Conservation (phyloP, 805 yeast genomes). For the Candida silvicultrix region DNA sequence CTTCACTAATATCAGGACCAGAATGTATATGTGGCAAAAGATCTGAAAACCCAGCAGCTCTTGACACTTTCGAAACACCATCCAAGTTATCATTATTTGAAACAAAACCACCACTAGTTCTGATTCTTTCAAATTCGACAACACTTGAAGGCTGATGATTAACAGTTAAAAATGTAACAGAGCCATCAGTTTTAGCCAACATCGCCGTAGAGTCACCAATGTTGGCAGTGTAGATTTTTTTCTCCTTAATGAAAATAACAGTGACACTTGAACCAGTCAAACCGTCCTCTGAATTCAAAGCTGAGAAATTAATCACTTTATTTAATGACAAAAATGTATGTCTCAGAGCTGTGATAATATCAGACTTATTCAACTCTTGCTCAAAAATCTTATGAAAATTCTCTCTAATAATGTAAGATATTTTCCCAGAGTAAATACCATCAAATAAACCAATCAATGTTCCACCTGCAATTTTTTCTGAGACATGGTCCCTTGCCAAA, state of each 20-base stretch:
- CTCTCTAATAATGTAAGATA: slow-evolving; percentile 69
- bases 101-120: slow-evolving; percentile 90
- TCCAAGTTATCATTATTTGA: slow-evolving; percentile 80
- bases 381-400: slow-evolving; percentile 62
- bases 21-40: slow-evolving; percentile 84
- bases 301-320: slow-evolving; percentile 57
- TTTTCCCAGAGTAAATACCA: slow-evolving; percentile 62
- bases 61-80: slow-evolving; percentile 73
- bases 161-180: slow-evolving; percentile 61
- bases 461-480: slow-evolving; percentile 81
- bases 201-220: slow-evolving; percentile 88
- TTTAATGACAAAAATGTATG: slow-evolving; percentile 76
- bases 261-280: slow-evolving; percentile 83
- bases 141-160: slow-evolving; percentile 81
- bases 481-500: slow-evolving; percentile 76
- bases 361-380: slow-evolving; percentile 49
- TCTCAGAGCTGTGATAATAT: slow-evolving; percentile 70
- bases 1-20: slow-evolving; percentile 70
- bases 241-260: slow-evolving; percentile 69
- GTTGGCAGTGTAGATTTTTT: slow-evolving; percentile 71
- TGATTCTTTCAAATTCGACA: slow-evolving; percentile 74
- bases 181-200: slow-evolving; percentile 76
- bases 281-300: slow-evolving; percentile 59
- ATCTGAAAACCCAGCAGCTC: slow-evolving; percentile 89
- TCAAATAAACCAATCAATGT: slow-evolving; percentile 78